Base-by-base conservation (phyloP, 257 asterid genomes). In the Solanum tarapatanum region DNA sequence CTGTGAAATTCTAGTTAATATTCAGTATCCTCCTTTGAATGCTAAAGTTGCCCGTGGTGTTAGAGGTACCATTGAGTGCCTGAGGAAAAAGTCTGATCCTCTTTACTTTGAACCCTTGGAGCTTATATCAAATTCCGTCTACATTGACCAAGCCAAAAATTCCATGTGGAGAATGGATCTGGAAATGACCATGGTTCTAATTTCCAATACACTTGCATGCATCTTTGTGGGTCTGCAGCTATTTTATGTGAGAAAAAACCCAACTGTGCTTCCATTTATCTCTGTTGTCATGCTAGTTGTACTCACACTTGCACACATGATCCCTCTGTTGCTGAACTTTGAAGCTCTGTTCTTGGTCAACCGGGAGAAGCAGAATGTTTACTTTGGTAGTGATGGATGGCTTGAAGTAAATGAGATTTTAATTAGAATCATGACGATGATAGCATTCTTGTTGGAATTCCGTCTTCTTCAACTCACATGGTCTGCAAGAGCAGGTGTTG, bases 161-260 rank as follows among this genome's bases (percentile, higher is more conserved):
- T 94, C 98, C 55, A 87, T 95, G 55, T 95, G 98, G 97, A 93
- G 94, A 87, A 94, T 95, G 95, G 99, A 96, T 93, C 91, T 96
- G 88, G 99, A 96, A 93, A 91, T 95, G 91, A 91, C 97, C 30
- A 91, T 95, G 96, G 95, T 96, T 85, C 93, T 96, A 32, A 84
- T 94, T 90, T 94, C 99, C 90, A 94, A 87, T 90, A 92, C 99
- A 2, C 93, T 96, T 84, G 91, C 92, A 14, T 95, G 99, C 55
- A 76, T 94, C 84, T 94, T 94, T 90, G 88, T 93, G 43, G 93
- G 92, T 77, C 90, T 96, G 92, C 99, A 96, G 92, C 91, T 96
- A 74, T 79, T 94, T 89, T 94, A 96, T 85, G 93, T 91, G 84
- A 93, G 88, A 87, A 94, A 91, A 86, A 91, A 93, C 86, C 93